Conservation (phyloP, 768 basidiomycete species). For the Termitomyces sp. region DNA sequence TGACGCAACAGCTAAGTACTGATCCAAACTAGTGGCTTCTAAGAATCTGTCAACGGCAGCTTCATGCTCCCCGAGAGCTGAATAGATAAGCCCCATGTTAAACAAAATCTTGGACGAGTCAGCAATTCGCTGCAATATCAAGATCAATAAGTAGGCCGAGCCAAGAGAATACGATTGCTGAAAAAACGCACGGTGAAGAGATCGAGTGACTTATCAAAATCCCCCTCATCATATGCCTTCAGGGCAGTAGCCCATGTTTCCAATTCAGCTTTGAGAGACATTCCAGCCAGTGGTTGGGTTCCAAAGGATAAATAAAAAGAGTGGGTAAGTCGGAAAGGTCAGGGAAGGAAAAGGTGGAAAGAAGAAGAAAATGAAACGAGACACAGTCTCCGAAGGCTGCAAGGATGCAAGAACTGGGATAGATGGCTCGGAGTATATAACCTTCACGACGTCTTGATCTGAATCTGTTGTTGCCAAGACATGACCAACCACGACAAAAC, state of each 20-base stretch:
- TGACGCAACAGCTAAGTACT: constrained; percentile 84
- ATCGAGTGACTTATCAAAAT: constrained; percentile 70
- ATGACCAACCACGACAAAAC: constrained; percentile 6
- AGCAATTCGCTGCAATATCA: constrained; percentile 54
- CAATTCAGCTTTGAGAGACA: constrained; percentile 72
- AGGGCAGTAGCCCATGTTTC: constrained; percentile 87
- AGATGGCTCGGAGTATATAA: constrained; percentile 10
- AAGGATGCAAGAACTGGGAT: constrained; percentile 19
- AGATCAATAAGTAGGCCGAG: constrained; percentile 4
- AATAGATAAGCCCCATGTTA: constrained; percentile 91
- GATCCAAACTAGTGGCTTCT: constrained; percentile 72
- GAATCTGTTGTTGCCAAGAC: constrained; percentile 28
- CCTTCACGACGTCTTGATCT: constrained; percentile 12
- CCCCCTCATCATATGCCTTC: constrained; percentile 80
- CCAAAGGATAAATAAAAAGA: constrained; percentile 18
- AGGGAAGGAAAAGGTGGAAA: constrained; percentile 20
- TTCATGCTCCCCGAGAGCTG: constrained; percentile 86
- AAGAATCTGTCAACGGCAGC: constrained; percentile 78
- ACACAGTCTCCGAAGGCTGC: constrained; percentile 38
- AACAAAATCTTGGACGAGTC: constrained; percentile 88
- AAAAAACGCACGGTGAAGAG: constrained; percentile 62
- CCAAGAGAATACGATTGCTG: background rate
- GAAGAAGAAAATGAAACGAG: constrained; percentile 24
- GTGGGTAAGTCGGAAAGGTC: constrained; percentile 10
- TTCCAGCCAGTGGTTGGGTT: constrained; percentile 25